phyloP scores from a whole-genome alignment of 345 rosid species.

The Populus euphratica region DNA sequence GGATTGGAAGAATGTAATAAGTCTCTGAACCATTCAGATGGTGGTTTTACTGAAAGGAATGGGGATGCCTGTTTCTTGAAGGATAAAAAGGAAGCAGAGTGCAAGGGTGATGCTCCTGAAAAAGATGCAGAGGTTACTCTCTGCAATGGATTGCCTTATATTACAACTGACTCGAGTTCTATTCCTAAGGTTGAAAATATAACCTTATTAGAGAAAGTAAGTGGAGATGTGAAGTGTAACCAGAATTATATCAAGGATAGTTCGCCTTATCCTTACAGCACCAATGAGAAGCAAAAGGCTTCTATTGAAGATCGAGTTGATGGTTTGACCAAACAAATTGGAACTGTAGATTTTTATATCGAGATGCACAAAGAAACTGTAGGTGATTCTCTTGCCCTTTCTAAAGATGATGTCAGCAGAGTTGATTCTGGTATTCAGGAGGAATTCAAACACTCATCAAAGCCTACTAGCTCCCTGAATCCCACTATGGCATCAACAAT shows the following conservation, averaged over 20 bases:
- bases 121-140: constrained; percentile 7
- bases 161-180: constrained; percentile 7
- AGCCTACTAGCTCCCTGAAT: neutral
- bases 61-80: constrained; percentile 1
- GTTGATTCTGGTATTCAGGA: neutral
- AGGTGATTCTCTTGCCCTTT: neutral
- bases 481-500: neutral
- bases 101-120: neutral
- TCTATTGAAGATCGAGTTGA: constrained; percentile 23
- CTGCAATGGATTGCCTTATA: constrained; percentile 8
- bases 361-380: constrained; percentile 14
- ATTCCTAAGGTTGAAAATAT: constrained; percentile 12
- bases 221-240: constrained; percentile 3
- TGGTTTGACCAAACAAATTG: constrained; percentile 17
- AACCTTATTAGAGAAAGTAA: constrained; percentile 10
- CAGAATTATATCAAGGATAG: constrained; percentile 1
- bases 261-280: neutral
- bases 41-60: constrained; percentile 9
- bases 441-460: constrained; percentile 14
- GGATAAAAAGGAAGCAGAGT: constrained; percentile 2
- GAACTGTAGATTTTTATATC: constrained; percentile 8
- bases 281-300: constrained; percentile 20
- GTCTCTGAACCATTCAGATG: constrained; percentile 1
- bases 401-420: neutral
- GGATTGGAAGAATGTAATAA: constrained; percentile 9